A percentile compares a stretch with the other conserved stretches of the same genome.
These are phyloP conservation scores for Aspergillus spinulosporus DNA, from an alignment of 2,329 filamentous ascomycete genomes.

Conservation along the genomic window DNA sequence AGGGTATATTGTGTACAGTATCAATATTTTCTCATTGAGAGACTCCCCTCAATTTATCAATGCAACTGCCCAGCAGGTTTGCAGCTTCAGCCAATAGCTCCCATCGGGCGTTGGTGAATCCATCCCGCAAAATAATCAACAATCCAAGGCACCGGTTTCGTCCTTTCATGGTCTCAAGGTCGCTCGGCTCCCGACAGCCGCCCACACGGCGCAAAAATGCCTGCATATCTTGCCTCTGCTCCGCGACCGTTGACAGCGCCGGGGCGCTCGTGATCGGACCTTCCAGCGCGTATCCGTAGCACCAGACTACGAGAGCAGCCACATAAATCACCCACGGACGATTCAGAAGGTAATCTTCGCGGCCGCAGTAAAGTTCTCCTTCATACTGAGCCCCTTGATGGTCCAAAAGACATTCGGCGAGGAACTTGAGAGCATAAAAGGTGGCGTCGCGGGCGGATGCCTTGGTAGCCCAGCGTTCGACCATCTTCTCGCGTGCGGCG, in stretches of 20 bases:
- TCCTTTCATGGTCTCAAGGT: slow-evolving; percentile 69
- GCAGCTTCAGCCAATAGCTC: slow-evolving; percentile 88
- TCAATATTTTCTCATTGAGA: not conserved
- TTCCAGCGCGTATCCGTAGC: slow-evolving; percentile 87
- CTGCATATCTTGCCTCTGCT: slow-evolving; percentile 76
- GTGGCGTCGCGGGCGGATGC: slow-evolving; percentile 86
- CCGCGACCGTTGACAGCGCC: slow-evolving; percentile 60
- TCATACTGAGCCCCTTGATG: slow-evolving; percentile 43
- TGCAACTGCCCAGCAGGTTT: slow-evolving; percentile 76
- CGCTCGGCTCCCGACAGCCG: slow-evolving; percentile 70
- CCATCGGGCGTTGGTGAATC: slow-evolving; percentile 83
- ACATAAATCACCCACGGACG: slow-evolving; percentile 97
- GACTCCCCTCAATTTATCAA: slow-evolving; percentile 55
- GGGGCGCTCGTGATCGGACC: slow-evolving; percentile 61
- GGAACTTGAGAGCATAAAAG: slow-evolving; percentile 86
- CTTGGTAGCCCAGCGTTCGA: slow-evolving; percentile 82
- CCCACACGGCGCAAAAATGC: slow-evolving; percentile 73
- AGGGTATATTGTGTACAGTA: slow-evolving; percentile 5
- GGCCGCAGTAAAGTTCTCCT: slow-evolving; percentile 66
- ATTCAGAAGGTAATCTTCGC: slow-evolving; percentile 86
- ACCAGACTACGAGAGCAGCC: slow-evolving; percentile 89
- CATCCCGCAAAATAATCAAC: slow-evolving; percentile 76
- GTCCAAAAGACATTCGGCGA: slow-evolving; percentile 71
- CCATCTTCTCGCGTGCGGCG: slow-evolving; percentile 79
- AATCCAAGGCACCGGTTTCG: slow-evolving; percentile 82